Evolutionary conservation across 2,329 filamentous ascomycete genomes (phyloP).

Genomic region (Atkinsonella hypoxylon): DNA sequence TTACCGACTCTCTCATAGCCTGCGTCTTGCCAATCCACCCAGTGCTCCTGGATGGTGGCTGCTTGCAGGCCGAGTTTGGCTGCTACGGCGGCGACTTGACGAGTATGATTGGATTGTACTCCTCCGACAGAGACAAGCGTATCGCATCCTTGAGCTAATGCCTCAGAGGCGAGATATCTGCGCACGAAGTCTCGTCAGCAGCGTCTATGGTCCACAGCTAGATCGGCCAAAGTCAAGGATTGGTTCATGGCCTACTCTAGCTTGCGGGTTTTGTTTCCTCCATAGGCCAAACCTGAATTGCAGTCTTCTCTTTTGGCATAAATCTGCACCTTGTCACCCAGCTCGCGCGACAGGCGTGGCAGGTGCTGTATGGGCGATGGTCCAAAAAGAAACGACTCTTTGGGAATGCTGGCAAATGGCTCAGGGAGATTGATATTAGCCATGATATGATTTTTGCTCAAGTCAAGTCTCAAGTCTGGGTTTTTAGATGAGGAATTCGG

Average conservation of each 20-base stretch:
- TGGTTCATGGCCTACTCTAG: conserved; percentile 37
- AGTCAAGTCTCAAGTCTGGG: no score
- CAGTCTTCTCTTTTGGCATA: conserved; percentile 64
- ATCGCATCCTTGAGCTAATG: conserved; percentile 41
- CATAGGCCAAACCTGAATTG: conserved; percentile 54
- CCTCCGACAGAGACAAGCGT: conserved; percentile 57
- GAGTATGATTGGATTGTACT: conserved; percentile 59
- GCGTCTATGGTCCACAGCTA: not conserved
- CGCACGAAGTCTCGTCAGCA: not conserved
- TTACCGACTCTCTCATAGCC: conserved; percentile 56
- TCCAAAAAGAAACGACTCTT: conserved; percentile 49
- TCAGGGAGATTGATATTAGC: conserved; percentile 32
- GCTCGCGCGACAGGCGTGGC: conserved; percentile 48
- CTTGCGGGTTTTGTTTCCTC: conserved; percentile 60
- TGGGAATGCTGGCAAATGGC: conserved; percentile 51
- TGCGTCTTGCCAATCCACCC: conserved; percentile 50
- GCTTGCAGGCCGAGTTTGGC: conserved; percentile 43
- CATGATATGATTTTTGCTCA: not conserved
- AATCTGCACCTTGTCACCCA: conserved; percentile 47
- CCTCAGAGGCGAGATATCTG: conserved; percentile 54
- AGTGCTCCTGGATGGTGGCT: conserved; percentile 49
- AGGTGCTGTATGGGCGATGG: conserved; percentile 58
- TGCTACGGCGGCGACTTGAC: conserved; percentile 52
- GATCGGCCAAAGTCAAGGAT: no score
- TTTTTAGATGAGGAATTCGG: no score